These are phyloP conservation scores for Fusarium hostae DNA, from an alignment of 2,329 filamentous ascomycete genomes.

Conservation along the genomic window DNA sequence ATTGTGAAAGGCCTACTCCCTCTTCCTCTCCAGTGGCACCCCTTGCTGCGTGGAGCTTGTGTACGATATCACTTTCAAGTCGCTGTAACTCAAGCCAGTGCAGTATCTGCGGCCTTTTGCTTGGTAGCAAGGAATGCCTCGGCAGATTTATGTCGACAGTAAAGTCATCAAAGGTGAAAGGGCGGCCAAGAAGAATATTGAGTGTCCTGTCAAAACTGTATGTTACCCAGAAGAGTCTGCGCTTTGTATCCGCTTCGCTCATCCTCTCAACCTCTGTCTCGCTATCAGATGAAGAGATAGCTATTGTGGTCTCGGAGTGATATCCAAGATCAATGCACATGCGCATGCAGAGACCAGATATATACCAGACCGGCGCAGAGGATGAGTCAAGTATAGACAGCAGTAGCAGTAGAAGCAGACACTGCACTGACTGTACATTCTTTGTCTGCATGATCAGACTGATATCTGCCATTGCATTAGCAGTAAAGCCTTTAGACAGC, in stretches of 20 bases:
- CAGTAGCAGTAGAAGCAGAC: not conserved
- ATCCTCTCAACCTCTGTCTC: accelerated
- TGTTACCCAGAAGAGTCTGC: conserved; percentile 11
- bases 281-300: not conserved
- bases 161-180: conserved; percentile 13
- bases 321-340: conserved; percentile 21
- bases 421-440: conserved; percentile 11
- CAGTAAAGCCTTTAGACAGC: conserved; percentile 1
- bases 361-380: conserved; percentile 14
- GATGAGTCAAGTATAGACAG: conserved; percentile 10
- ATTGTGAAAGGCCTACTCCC: not conserved
- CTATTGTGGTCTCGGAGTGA: conserved; percentile 7
- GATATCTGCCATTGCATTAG: conserved; percentile 4
- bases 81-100: conserved; percentile 16
- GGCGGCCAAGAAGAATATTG: conserved; percentile 5
- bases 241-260: not conserved
- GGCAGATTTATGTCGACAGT: not conserved
- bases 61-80: conserved; percentile 1
- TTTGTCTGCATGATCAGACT: conserved; percentile 13
- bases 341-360: conserved; percentile 12
- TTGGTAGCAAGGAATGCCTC: not conserved
- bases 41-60: not conserved
- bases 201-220: conserved; percentile 9
- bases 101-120: not conserved
- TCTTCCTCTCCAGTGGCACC: accelerated